Evolutionary conservation across 257 asterid species (phyloP), one percentile per base, ranked within the genome.

Genomic region (Asclepias syriaca): DNA sequence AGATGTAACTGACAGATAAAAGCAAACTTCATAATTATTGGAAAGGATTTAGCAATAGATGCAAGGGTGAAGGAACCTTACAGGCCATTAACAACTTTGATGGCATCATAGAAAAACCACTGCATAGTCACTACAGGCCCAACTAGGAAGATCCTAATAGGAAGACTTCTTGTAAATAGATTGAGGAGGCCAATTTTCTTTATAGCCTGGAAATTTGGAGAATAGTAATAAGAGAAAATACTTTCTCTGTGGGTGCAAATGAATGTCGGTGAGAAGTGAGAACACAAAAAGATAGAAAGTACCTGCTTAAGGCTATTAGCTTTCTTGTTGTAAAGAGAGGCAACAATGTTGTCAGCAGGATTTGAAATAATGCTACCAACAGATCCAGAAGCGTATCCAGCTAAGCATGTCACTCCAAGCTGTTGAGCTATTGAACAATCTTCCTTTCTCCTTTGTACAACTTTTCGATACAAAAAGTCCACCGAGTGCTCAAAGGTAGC

Each of bases 301-400:
- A 83, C 85, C 83, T 66, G 77, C 72, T 67, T 73, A 56, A 83
- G 71, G 80, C 57, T 78, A 51, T 69, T 66, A 49, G 78, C 75
- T 58, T 76, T 83, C 66, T 46, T 75, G 70, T 81, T 83, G 61
- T 75, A 68, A 46, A 80, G 82, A 74, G 81, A 56, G 37, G 87
- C 59, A 67, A 83, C 81, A 61, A 83, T 80, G 61, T 83, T 80
- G 73, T 83, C 87, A 22, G 85, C 85, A 10, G 87, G 85, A 49
- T 80, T 83, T 34, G 85, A 83, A 74, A 83, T 69, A 48, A 83
- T 75, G 54, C 83, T 75, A 70, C 77, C 87, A 72, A 83, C 59
- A 54, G 85, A 77, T 78, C 87, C 87, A 54, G 87, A 85, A 45
- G 85, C 83, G 76, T 83, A 83, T 74, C 85, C 87, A 63, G 87